These are phyloP conservation scores for Globisporangium paddicum DNA, from an alignment of 352 stramenopile species.

Conservation along the genomic window DNA sequence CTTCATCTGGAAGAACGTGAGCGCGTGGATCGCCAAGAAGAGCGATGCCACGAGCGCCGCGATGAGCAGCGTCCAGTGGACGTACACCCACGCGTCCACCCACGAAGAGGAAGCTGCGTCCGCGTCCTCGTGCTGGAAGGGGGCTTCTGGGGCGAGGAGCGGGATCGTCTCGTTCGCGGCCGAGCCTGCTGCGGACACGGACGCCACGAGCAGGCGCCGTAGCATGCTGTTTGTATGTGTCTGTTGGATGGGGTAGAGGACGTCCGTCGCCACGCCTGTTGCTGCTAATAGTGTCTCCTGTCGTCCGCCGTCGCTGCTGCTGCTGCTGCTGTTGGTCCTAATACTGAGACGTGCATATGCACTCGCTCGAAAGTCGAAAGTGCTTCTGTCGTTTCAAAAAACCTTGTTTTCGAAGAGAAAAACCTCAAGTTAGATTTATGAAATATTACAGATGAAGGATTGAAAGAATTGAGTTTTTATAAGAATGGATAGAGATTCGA, in stretches of 20 bases:
- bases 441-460: no score
- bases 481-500: no score
- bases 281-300: background rate
- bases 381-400: no score
- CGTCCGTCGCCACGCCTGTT: background rate
- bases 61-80: conserved; percentile 49
- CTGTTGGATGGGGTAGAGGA: background rate
- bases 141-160: background rate
- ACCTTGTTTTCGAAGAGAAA: no score
- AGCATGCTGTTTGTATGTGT: conserved; percentile 7
- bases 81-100: conserved; percentile 35
- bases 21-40: conserved; percentile 57
- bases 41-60: conserved; percentile 30
- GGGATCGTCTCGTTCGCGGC: background rate
- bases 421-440: no score
- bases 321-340: background rate
- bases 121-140: background rate
- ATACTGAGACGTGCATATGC: background rate
- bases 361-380: background rate
- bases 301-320: background rate
- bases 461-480: no score
- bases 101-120: conserved; percentile 11
- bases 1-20: conserved; percentile 57
- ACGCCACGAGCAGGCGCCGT: conserved; percentile 7
- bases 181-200: background rate